Evolutionary conservation across 371 early-diverging fungal genomes (phyloP), one percentile per base, ranked within the genome.

Genomic region (Mortierella sp.): DNA sequence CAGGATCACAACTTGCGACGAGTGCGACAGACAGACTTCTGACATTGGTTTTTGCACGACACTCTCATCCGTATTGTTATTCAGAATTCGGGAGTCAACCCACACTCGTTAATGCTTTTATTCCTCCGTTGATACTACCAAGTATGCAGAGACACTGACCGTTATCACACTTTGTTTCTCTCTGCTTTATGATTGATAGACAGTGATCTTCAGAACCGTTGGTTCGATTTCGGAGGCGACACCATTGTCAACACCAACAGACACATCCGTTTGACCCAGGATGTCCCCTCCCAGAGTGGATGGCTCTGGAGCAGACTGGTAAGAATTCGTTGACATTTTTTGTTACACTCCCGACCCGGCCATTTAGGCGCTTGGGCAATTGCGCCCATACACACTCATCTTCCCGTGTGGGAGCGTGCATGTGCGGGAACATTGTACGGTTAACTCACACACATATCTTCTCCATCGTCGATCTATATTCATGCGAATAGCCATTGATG

Each of bases 201-300:
- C 88, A 91, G 92, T 74, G 94, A 93, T 29, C 87, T 94, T 44
- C 93, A 93, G 80, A 93, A 91, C 81, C 92, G 94, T 75, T 93
- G 94, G 93, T 93, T 92, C 75, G 95, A 95, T 75, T 94, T 94
- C 90, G 94, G 93, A 76, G 95, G 92, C 65, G 92, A 93, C 77
- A 81, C 93, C 10, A 87, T 95, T 63, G 91, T 96, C 76, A 93
- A 96, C 84, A 95, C 95, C 60, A 91, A 92, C 80, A 90, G 89
- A 27, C 91, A 94, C 72, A 92, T 98, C 72, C 96, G 98, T 16
- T 88, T 99, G 75, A 97, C 99, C 3, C 91, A 93, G 16, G 97
- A 96, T 84, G 76, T 83, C 41, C 95, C 93, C 56, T 96, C 96
- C 27, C 94, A 96, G 76, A 78, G 89, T n/a, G 99, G 99, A 21